Percentiles rank a stretch among this genome's conserved stretches.
phyloP scores from a whole-genome alignment of 371 early-diverging fungal genomes.

The Mucor indicus region DNA sequence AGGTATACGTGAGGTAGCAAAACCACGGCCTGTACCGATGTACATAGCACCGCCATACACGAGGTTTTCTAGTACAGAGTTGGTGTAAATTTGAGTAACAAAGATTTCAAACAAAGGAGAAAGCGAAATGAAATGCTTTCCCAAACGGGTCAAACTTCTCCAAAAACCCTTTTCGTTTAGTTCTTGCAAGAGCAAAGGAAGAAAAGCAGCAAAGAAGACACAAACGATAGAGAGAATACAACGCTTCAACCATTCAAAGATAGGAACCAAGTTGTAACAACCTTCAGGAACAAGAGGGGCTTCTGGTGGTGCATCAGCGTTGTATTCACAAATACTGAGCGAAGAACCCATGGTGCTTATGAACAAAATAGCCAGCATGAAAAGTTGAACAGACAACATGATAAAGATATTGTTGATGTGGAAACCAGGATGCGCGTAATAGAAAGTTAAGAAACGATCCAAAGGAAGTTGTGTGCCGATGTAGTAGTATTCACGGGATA shows the following conservation, averaged over 20 bases:
- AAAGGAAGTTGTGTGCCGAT: slow-evolving; percentile 82
- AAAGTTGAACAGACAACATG: slow-evolving; percentile 82
- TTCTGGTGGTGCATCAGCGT: slow-evolving; percentile 45
- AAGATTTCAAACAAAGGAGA: slow-evolving; percentile 89
- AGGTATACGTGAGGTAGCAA: slow-evolving; percentile 82
- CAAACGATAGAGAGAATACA: slow-evolving; percentile 77
- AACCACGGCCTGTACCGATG: slow-evolving; percentile 89
- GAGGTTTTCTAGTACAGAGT: slow-evolving; percentile 78
- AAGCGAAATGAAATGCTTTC: slow-evolving; percentile 79
- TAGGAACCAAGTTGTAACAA: slow-evolving; percentile 73
- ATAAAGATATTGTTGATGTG: slow-evolving; percentile 91
- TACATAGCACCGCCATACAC: slow-evolving; percentile 88
- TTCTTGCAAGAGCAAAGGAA: slow-evolving; percentile 85
- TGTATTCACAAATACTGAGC: slow-evolving; percentile 52
- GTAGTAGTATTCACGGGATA: slow-evolving; percentile 89
- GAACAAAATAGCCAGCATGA: slow-evolving; percentile 76
- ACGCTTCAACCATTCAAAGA: slow-evolving; percentile 82
- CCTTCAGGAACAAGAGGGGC: slow-evolving; percentile 51
- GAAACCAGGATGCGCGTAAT: slow-evolving; percentile 88
- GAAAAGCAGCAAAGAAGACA: slow-evolving; percentile 78
- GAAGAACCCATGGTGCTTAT: slow-evolving; percentile 71
- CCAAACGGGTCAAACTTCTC: slow-evolving; percentile 71
- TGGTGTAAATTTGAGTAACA: slow-evolving; percentile 86
- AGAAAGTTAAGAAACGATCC: slow-evolving; percentile 87
- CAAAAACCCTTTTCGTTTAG: slow-evolving; percentile 83